A percentile compares a stretch with the other conserved stretches of the same genome.
Conservation (phyloP, 1,284 basidiomycete genomes). For the Mycena citricolor region DNA sequence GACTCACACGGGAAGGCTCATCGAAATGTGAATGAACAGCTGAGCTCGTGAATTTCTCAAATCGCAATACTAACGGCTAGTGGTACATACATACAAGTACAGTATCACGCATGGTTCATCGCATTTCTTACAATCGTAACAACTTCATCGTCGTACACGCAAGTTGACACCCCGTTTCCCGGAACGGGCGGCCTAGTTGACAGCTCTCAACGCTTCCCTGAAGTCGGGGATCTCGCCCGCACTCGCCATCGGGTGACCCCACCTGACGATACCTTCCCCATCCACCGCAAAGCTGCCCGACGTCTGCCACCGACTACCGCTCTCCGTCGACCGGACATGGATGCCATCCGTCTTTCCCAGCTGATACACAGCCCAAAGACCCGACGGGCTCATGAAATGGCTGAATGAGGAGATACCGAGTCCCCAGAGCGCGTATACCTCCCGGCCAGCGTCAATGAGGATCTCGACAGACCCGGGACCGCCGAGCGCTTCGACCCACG, state of each 20-base stretch:
- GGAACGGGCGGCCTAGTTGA: too few species aligned
- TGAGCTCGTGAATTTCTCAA: too few species aligned
- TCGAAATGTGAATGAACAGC: too few species aligned
- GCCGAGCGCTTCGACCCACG: slow-evolving; percentile 11
- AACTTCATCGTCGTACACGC: too few species aligned
- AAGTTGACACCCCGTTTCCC: too few species aligned
- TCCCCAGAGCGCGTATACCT: slow-evolving; percentile 13
- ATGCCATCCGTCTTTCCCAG: slow-evolving; percentile 15
- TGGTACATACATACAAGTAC: too few species aligned
- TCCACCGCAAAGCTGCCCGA: slow-evolving; percentile 18
- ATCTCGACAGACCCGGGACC: slow-evolving; percentile 1
- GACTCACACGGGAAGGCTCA: too few species aligned
- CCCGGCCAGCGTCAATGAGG: slow-evolving; percentile 7
- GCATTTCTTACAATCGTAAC: too few species aligned
- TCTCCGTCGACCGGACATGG: slow-evolving; percentile 10
- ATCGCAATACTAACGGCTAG: too few species aligned
- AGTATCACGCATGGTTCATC: too few species aligned
- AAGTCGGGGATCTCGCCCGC: slow-evolving; percentile 12
- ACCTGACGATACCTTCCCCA: slow-evolving; percentile 1
- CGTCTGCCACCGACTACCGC: slow-evolving; percentile 14
- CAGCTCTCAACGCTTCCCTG: slow-evolving; percentile 9
- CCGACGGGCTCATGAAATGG: slow-evolving; percentile 9
- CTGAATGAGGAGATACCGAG: slow-evolving; percentile 10
- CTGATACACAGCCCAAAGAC: slow-evolving; percentile 8
- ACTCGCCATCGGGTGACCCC: slow-evolving; percentile 11